Base-by-base conservation (phyloP, 805 yeast species). In the Grigorovia jiainica region DNA sequence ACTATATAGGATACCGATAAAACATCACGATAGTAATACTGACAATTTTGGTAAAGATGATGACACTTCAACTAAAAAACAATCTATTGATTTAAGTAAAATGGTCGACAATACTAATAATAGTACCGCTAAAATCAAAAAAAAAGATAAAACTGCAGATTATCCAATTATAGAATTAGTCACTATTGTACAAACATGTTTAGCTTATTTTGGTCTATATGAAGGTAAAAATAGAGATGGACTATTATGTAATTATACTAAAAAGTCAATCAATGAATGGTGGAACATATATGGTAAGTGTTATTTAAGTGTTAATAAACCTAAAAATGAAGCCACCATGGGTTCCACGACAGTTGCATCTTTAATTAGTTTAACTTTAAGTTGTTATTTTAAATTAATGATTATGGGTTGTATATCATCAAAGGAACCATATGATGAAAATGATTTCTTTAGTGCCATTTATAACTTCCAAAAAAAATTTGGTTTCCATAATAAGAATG, bases 351-450 rank as follows among this genome's bases (percentile, higher is more conserved):
- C 95, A 0, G 84, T 87, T 0, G 73, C 94, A 0, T 90, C 92
- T 0, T 68, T 92, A 2, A 61, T 92, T 7, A 92, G 97, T 36
- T 75, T 86, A 53, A 74, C 86, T 0, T 58, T 83, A 16, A 78
- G 87, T 42, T 73, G 85, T 37, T 70, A 78, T 38, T 71, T 73
- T 40, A 75, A 87, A 48, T 55, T 90, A 31, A 78, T 86, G 38
- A 65, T 80, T 9, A 71, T 74, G 55, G 63, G 75, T 57, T 62
- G 72, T 63, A 53, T 84, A 70, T 52, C 82, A 70, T 45, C 92
- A 78, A 15, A 86, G 54, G 97, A 92, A 55, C 90, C 95, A 0
- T 79, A 83, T 54, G 90, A 84, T 46, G 78, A 77, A 40, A 82
- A 79, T 41, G 72, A 72, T 38, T 82, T 90, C 51, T 72, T 78